These are phyloP conservation scores for Yueomyces sinensis DNA, from an alignment of 805 yeast genomes.

Conservation along the genomic window DNA sequence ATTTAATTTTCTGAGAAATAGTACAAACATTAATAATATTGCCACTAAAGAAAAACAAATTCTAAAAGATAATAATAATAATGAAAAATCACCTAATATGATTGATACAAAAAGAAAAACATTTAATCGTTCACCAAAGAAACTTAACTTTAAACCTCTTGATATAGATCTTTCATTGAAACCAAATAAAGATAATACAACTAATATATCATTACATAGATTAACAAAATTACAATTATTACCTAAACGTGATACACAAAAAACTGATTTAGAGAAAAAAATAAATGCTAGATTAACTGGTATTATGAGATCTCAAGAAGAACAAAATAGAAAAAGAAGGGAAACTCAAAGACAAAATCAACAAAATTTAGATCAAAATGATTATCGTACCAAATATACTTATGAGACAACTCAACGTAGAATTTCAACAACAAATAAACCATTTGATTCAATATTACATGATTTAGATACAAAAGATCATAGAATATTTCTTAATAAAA, in stretches of 20 bases:
- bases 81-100: too few relatives aligned
- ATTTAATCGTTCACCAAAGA: too few relatives aligned
- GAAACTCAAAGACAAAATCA: conserved; percentile 3
- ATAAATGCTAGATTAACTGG: conserved; percentile 20
- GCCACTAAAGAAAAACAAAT: not conserved
- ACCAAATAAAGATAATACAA: too few relatives aligned
- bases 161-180: too few relatives aligned
- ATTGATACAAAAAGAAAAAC: too few relatives aligned
- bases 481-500: conserved; percentile 4
- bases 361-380: not conserved
- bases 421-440: not conserved
- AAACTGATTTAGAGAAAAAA: conserved; percentile 18
- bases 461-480: conserved; percentile 22
- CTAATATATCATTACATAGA: too few relatives aligned
- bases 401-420: not conserved
- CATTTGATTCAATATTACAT: conserved; percentile 8
- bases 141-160: too few relatives aligned
- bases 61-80: too few relatives aligned
- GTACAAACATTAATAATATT: too few relatives aligned
- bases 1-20: too few relatives aligned
- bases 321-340: conserved; percentile 13
- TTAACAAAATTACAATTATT: conserved; percentile 20
- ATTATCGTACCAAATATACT: not conserved
- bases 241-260: conserved; percentile 13
- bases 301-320: conserved; percentile 21